Percentiles rank a stretch among this genome's conserved stretches.
Evolutionary conservation across 2,329 filamentous ascomycete genomes (phyloP).

Genomic region (Apiospora arundinis): DNA sequence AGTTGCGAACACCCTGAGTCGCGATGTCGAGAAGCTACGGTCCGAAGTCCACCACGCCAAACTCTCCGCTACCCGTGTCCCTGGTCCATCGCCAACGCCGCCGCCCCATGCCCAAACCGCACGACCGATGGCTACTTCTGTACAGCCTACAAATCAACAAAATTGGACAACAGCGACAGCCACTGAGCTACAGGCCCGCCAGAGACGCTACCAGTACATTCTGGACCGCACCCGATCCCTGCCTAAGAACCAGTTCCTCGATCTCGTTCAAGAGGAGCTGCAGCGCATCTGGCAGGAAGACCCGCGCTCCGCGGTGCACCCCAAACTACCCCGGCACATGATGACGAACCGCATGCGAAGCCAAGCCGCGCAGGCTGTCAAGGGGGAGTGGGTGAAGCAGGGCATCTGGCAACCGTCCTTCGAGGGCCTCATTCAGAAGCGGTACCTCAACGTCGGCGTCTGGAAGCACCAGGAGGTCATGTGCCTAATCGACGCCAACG

Average conservation of each 20-base stretch:
- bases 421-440: background rate
- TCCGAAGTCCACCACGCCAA: background rate
- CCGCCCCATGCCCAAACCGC: background rate
- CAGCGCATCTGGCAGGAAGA: background rate
- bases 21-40: background rate
- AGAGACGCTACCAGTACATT: background rate
- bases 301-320: background rate
- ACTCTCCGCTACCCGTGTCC: background rate
- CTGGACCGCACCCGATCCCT: background rate
- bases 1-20: background rate
- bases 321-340: background rate
- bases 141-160: background rate
- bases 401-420: background rate
- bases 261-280: background rate
- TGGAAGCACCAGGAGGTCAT: background rate
- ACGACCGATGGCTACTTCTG: too few relatives aligned
- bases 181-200: background rate
- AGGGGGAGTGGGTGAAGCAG: background rate
- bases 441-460: background rate
- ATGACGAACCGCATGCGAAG: background rate
- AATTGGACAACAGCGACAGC: background rate
- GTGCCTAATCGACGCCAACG: background rate
- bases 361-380: background rate
- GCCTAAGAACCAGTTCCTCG: conserved; percentile 4
- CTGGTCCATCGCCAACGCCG: background rate